phyloP scores from a whole-genome alignment of 1,284 basidiomycete genomes.

The Malassezia cuniculi region DNA sequence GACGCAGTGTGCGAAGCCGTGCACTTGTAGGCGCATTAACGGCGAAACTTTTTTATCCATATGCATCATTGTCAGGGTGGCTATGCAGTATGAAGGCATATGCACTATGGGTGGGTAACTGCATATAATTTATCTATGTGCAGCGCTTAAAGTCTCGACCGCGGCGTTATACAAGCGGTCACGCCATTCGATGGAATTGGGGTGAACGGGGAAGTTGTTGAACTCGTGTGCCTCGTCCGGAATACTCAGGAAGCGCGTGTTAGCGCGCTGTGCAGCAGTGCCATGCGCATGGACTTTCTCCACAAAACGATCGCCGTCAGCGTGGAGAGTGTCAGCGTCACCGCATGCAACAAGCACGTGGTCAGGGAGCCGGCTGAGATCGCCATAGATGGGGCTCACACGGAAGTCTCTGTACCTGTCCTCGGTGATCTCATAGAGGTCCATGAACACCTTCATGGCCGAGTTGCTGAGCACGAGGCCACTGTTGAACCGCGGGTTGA shows the following conservation, averaged over 20 bases:
- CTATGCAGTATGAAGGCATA: no score
- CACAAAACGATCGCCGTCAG: conserved; percentile 18
- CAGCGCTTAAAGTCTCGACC: no score
- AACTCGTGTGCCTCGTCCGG: conserved; percentile 33
- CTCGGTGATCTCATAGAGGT: conserved; percentile 17
- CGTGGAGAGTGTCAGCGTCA: conserved; percentile 26
- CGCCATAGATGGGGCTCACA: conserved; percentile 16
- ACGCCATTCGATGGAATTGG: conserved; percentile 12
- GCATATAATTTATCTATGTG: no score
- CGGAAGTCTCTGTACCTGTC: conserved; percentile 16
- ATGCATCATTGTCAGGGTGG: no score
- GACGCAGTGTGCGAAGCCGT: no score
- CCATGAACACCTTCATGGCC: conserved; percentile 19
- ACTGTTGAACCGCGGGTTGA: conserved; percentile 13
- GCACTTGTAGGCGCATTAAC: no score
- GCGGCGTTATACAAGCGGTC: conserved; percentile 18
- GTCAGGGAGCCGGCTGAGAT: conserved; percentile 16
- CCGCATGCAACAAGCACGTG: conserved; percentile 25
- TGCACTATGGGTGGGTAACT: no score
- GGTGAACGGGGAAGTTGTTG: conserved; percentile 21
- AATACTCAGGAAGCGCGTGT: conserved; percentile 21
- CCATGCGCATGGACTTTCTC: conserved; percentile 21
- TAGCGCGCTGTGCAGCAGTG: background rate
- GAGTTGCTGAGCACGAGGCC: conserved; percentile 18
- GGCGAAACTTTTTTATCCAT: no score